Base-by-base conservation (phyloP, 169 alveolate genomes). In the Plasmodium vivax region DNA sequence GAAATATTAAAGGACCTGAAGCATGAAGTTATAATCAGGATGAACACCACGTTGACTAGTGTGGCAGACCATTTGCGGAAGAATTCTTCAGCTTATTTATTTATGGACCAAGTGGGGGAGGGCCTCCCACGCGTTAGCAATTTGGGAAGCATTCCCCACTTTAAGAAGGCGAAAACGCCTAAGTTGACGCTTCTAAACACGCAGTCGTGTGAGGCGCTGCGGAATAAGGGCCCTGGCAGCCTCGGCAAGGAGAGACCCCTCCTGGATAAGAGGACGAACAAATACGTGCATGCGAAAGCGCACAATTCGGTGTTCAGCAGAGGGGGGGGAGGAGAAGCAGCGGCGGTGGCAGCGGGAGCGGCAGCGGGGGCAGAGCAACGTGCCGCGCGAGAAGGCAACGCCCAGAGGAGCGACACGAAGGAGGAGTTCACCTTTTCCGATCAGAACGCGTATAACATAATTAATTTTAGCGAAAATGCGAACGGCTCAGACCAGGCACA, bases 1-100 rank as follows among this genome's bases (percentile, higher is more conserved):
- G 92, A 74, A 23, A 75, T 88, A 58, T 88, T 95, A 56, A 81
- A 92, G 54, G 94, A 81, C 77, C 74, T 83, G 75, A 45, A 93
- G 77, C 91, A 79, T 27, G 85, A 83, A 88, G 95, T 87, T 73
- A 80, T 92, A 41, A 90, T 68, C 80, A 90, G 91, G 19, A 90
- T 90, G 91, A 90, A 82, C 5, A 58, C 73, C 27, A 90, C 92
- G 7, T 68, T 90, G 43, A 90, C 92, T 36, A 90, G 51, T 41
- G 83, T 90, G 30, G 82, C 83, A 19, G 34, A 34, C 1, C 14
- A 43, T 71, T 82, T 90, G 73, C 58, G 54, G 27, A 51, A 51
- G 38, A 32, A 19, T 80, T 82, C 94, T 62, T 74, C 84, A 41
- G 54, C 45, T 62, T 58, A 71, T 43, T 23, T 51, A 14, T 7